Base-by-base conservation (phyloP, 2,329 filamentous ascomycete species). In the Remersonia thermophila region DNA sequence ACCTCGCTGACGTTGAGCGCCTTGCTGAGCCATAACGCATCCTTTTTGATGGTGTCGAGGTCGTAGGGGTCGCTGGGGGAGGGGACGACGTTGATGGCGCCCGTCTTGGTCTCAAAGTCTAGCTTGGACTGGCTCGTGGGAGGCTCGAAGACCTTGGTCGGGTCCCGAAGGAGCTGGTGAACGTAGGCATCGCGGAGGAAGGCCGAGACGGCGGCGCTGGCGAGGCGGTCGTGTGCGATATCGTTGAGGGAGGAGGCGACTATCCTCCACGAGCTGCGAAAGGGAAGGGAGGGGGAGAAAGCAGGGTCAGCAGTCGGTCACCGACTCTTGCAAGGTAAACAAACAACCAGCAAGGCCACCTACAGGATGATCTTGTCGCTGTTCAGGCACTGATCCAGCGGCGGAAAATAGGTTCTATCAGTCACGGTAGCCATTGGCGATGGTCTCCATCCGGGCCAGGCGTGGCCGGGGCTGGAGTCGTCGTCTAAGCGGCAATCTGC, bases 1-100 rank as follows among this genome's bases (percentile, higher is more conserved):
- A 91, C 65, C 55, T 95, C 78, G 56, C 91, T 85, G 46, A 95
- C 75, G 30, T 73, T 69, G 34, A 78, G 75, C 51, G 80, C 75
- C 50, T 80, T 75, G 58, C 84, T 87, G 43, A 98, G 65, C 86
- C 87, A 96, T 47, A 81, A 56, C 25, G 85, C 73, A 62, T 96
- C 87, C 32, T 75, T 73, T 61, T 93, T 94, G 55, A 96, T 75
- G 51, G 80, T 65, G 27, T 81, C 76, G 47, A 94, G 66, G 51
- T 87, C 75, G 54, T 80, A 83, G 38, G 73, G 72, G 28, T 73
- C 70, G 49, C 73, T 74, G 10, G 73, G 64, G 4, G 73, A 73
- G 13, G 81, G 76, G 2, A 83, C 75, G 33, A 86, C 74, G 55
- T 93, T 81, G 42, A 95, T 93, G 4, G 86, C 82, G 15, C 86